Conservation (phyloP, 2,329 filamentous ascomycete species). For the Coleophoma crateriformis region DNA sequence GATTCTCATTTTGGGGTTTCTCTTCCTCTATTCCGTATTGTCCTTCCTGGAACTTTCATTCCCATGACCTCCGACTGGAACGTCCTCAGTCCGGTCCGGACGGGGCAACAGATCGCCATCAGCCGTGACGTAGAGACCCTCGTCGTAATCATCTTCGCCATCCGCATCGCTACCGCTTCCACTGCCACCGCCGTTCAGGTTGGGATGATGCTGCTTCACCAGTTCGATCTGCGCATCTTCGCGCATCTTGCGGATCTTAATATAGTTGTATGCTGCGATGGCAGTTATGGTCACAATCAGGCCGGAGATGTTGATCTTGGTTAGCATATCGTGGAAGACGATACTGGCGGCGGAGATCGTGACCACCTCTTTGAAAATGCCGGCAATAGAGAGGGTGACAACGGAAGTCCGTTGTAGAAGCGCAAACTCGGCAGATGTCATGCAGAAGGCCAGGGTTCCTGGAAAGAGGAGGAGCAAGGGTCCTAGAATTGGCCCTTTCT, state of each 20-base stretch:
- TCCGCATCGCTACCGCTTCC: conserved; percentile 15
- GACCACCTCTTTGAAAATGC: conserved; percentile 98
- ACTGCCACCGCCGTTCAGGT: background rate
- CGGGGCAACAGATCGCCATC: conserved; percentile 23
- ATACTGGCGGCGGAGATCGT: conserved; percentile 86
- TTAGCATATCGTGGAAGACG: conserved; percentile 84
- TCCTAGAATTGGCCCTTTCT: conserved; percentile 63
- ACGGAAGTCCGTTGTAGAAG: conserved; percentile 92
- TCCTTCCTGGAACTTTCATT: background rate
- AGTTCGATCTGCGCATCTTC: conserved; percentile 58
- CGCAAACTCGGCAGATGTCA: conserved; percentile 96
- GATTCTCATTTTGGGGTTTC: no score
- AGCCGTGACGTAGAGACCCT: conserved; percentile 18
- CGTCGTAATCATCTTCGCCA: conserved; percentile 14
- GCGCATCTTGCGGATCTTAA: conserved; percentile 89
- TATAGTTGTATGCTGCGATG: conserved; percentile 87
- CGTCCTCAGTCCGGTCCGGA: background rate
- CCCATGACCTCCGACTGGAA: background rate
- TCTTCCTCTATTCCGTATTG: background rate
- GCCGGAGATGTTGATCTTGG: conserved; percentile 79
- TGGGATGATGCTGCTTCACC: conserved; percentile 24
- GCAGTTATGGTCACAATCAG: conserved; percentile 82
- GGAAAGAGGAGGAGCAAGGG: conserved; percentile 80
- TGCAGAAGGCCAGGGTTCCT: conserved; percentile 85
- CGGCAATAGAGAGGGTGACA: conserved; percentile 91